Percentiles rank a stretch among this genome's conserved stretches.
These are phyloP conservation scores for Pestalotiopsis sp. DNA, from an alignment of 2,329 filamentous ascomycete genomes.

Conservation along the genomic window DNA sequence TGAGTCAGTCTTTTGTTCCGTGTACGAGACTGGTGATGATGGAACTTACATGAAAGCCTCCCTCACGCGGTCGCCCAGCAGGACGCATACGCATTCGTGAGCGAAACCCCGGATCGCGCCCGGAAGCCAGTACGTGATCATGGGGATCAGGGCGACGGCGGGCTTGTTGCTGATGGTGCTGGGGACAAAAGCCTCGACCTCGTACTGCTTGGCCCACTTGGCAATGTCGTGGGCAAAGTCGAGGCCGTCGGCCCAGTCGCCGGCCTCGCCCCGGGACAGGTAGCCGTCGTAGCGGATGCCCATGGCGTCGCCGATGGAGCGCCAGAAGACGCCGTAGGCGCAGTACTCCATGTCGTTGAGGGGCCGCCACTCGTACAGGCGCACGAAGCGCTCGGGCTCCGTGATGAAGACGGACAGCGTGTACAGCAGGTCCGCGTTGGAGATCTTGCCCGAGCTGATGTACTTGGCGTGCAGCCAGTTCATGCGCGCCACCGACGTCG, in stretches of 20 bases:
- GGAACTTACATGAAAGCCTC: slow-evolving; percentile 62
- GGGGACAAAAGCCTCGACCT: slow-evolving; percentile 59
- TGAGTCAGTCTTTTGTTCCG: neutral
- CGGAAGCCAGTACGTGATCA: slow-evolving; percentile 61
- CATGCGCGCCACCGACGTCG: slow-evolving; percentile 37
- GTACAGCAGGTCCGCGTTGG: slow-evolving; percentile 39
- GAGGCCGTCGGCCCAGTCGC: slow-evolving; percentile 48
- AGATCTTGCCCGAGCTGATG: slow-evolving; percentile 33
- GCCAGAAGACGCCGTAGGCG: slow-evolving; percentile 71
- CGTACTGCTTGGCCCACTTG: slow-evolving; percentile 57
- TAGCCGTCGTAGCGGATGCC: slow-evolving; percentile 54
- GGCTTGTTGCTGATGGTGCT: slow-evolving; percentile 48
- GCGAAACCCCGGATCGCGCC: slow-evolving; percentile 45
- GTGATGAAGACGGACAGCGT: slow-evolving; percentile 60
- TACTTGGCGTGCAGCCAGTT: slow-evolving; percentile 40
- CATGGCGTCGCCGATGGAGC: slow-evolving; percentile 70
- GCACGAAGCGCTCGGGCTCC: slow-evolving; percentile 66
- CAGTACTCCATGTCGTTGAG: slow-evolving; percentile 69
- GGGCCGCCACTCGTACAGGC: slow-evolving; percentile 69
- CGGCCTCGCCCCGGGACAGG: slow-evolving; percentile 24
- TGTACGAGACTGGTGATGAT: neutral
- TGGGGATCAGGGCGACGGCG: slow-evolving; percentile 59
- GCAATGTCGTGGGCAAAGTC: slow-evolving; percentile 53
- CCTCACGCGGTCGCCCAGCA: slow-evolving; percentile 67
- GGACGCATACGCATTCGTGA: slow-evolving; percentile 52